A percentile compares a stretch with the other conserved stretches of the same genome.
phyloP scores from a whole-genome alignment of 805 yeast species.

The Metschnikowia sp. region DNA sequence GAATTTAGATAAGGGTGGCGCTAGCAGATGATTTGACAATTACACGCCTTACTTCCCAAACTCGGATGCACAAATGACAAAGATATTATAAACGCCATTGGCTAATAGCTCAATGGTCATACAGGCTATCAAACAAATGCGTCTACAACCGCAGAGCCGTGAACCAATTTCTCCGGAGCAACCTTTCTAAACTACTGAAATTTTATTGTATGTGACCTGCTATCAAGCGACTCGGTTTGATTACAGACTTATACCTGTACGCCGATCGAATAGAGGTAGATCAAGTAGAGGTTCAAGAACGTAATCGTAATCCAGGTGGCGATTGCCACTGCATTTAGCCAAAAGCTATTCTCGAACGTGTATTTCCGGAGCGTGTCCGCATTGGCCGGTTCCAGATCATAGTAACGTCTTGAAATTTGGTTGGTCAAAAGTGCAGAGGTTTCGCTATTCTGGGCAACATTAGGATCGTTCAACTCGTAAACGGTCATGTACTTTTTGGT shows the following conservation, averaged over 20 bases:
- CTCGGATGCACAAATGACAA: no score
- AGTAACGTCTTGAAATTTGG: constrained; percentile 6
- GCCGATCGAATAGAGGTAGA: constrained; percentile 40
- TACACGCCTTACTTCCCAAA: no score
- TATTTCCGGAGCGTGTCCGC: constrained; percentile 17
- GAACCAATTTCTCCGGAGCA: no score
- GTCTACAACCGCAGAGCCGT: no score
- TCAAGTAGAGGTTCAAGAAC: constrained; percentile 38
- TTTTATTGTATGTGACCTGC: no score
- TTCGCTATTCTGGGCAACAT: constrained; percentile 2
- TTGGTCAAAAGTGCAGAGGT: constrained; percentile 9
- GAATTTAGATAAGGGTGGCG: background rate
- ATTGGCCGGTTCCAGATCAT: constrained; percentile 4
- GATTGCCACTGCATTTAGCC: constrained; percentile 31
- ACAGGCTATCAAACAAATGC: no score
- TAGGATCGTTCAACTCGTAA: constrained; percentile 19
- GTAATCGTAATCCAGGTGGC: constrained; percentile 40
- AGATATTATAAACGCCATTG: no score
- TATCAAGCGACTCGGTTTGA: no score
- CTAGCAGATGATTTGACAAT: background rate
- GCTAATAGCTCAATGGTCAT: no score
- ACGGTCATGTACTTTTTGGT: constrained; percentile 40
- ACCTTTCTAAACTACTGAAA: no score
- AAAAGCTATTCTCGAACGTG: constrained; percentile 39
- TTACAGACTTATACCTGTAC: constrained; percentile 27